These are phyloP conservation scores for Pseudopyricularia javanii DNA, from an alignment of 2,329 filamentous ascomycete genomes.

Conservation along the genomic window DNA sequence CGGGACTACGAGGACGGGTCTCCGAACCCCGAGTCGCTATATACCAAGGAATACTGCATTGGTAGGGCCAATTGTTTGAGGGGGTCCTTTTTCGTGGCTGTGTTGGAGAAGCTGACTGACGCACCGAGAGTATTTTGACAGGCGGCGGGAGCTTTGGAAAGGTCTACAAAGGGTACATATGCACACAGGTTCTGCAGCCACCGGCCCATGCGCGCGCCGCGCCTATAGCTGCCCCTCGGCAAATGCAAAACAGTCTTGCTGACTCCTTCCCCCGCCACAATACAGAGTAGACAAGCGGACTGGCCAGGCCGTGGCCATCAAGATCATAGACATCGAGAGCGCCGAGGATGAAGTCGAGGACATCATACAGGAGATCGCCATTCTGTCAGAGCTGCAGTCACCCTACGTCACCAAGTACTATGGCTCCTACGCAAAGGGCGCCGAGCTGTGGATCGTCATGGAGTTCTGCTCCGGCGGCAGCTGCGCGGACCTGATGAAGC, in stretches of 20 bases:
- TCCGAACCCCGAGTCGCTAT: slow-evolving; percentile 79
- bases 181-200: not conserved
- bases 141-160: slow-evolving; percentile 97
- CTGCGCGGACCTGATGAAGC: slow-evolving; percentile 91
- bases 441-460: slow-evolving; percentile 99
- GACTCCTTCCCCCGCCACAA: not conserved
- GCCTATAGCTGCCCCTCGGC: not conserved
- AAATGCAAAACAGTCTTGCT: not conserved
- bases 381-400: slow-evolving; percentile 89
- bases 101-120: slow-evolving; percentile 10
- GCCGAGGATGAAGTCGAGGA: slow-evolving; percentile 99
- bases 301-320: slow-evolving; percentile 91
- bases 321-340: slow-evolving; percentile 97
- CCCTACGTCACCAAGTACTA: slow-evolving; percentile 97
- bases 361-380: slow-evolving; percentile 97
- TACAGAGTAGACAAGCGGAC: slow-evolving; percentile 82
- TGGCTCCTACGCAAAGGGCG: slow-evolving; percentile 90
- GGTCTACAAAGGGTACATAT: slow-evolving; percentile 83
- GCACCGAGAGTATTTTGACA: slow-evolving; percentile 18
- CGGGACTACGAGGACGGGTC: slow-evolving; percentile 37
- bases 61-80: slow-evolving; percentile 34
- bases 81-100: slow-evolving; percentile 1
- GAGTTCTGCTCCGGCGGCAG: slow-evolving; percentile 96
- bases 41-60: slow-evolving; percentile 87
- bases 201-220: not conserved